Evolutionary conservation across 2,329 filamentous ascomycete species (phyloP).

Genomic region (Botrytis deweyae): DNA sequence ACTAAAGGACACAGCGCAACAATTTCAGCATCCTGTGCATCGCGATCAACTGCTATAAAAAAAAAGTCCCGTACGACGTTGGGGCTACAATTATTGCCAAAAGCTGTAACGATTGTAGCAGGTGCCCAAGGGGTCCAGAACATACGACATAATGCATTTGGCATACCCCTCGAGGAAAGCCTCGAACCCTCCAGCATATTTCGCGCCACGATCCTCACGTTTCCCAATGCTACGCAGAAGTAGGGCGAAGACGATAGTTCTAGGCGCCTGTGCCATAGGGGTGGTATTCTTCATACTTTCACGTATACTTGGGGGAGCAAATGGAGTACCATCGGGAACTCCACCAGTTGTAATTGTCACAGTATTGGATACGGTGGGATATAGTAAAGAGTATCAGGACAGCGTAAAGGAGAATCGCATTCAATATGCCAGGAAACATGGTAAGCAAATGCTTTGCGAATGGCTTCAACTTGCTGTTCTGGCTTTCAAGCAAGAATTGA

Average conservation of each 20-base stretch:
- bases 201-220: conserved; percentile 55
- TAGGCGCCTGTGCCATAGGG: conserved; percentile 43
- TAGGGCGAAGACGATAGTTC: conserved; percentile 58
- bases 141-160: conserved; percentile 69
- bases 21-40: conserved; percentile 18
- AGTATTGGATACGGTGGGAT: conserved; percentile 66
- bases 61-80: conserved; percentile 11
- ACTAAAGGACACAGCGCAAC: conserved; percentile 22
- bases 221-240: conserved; percentile 58
- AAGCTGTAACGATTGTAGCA: conserved; percentile 21
- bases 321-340: conserved; percentile 50
- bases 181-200: conserved; percentile 71
- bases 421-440: conserved; percentile 82
- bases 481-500: conserved; percentile 4
- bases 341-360: conserved; percentile 78
- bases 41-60: conserved; percentile 4
- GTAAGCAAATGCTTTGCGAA: conserved; percentile 49
- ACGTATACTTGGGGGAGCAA: conserved; percentile 33
- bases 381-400: conserved; percentile 66
- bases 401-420: conserved; percentile 79
- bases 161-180: conserved; percentile 83
- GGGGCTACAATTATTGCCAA: conserved; percentile 22
- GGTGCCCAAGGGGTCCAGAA: conserved; percentile 22
- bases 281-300: conserved; percentile 61
- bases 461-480: conserved; percentile 2